Base-by-base conservation (phyloP, 192 early-diverging fungal species). In the Coemansia sp. region DNA sequence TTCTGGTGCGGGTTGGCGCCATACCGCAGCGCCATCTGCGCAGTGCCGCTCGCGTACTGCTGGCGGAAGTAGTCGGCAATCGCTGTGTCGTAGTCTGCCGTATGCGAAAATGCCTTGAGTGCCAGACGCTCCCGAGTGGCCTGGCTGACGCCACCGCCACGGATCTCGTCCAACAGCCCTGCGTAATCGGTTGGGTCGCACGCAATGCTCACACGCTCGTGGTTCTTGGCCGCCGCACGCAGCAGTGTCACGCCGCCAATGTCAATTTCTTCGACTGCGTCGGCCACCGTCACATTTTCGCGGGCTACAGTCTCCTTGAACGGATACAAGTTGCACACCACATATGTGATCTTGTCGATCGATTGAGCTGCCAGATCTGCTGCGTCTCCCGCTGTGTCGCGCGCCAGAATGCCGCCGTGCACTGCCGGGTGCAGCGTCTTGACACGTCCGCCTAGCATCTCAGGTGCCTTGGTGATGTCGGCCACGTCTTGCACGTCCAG, bases 341-440 rank as follows among this genome's bases (percentile, higher is more conserved):
- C 95, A 72, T 89, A 88, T 69, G 94, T 93, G 65, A 99, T 94
- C 86, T 91, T 92, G 66, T 90, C 81, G 66, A 96, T 96, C n/a
- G 88, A 79, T 69, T 95, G 91, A 49, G 85, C 87, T 29, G 77
- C 82, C 66, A 99, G 93, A 82, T 99, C 97, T 22, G 83, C 82
- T 43, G 92, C 83, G 76, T 99, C 97, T 52, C 82, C 84, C 10
- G 86, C 73, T 43, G 92, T 90, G 69, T 93, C 86, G 50, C 92
- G 92, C 37, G 95, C 95, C 55, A 97, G 89, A 52, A 97, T 98
- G 24, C 91, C 97, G 66, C 97, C 97, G 73, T 98, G 97, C 59
- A 98, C 94, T 52, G 93, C 95, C 25, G 97, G 97, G 71, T 98
- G 97, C 39, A 98, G 88, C 32, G 97, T 98, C 88, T 98, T 98